phyloP scores from a whole-genome alignment of 495 filamentous ascomycete species.

The Lindgomyces ingoldianus region DNA sequence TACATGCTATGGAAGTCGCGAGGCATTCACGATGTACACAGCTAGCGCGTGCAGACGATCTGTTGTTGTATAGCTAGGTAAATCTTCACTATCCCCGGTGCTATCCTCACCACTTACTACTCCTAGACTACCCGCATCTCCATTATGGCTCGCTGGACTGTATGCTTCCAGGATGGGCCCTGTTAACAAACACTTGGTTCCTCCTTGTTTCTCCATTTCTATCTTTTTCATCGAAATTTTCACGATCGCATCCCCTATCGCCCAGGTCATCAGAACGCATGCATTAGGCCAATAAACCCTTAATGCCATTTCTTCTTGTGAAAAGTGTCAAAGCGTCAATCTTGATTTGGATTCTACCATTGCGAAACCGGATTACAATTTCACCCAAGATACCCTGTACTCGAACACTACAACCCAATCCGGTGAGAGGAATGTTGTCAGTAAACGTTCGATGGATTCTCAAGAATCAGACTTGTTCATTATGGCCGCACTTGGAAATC shows the following conservation, averaged over 20 bases:
- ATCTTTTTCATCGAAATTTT: conserved; percentile 40
- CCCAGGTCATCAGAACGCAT: conserved; percentile 17
- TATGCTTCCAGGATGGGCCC: conserved; percentile 60
- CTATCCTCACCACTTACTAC: not conserved
- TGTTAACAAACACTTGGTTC: conserved; percentile 57
- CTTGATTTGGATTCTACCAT: conserved; percentile 38
- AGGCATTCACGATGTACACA: conserved; percentile 63
- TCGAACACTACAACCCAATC: conserved; percentile 4
- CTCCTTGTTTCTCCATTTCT: conserved; percentile 56
- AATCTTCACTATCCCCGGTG: conserved; percentile 15
- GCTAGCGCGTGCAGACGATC: conserved; percentile 68
- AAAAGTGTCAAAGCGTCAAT: conserved; percentile 42
- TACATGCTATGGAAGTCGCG: conserved; percentile 51
- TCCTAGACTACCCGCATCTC: conserved; percentile 61
- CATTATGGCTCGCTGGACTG: conserved; percentile 64
- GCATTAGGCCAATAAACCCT: conserved; percentile 40
- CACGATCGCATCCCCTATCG: conserved; percentile 17
- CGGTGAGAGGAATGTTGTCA: conserved; percentile 5
- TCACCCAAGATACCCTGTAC: conserved; percentile 27
- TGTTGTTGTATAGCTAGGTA: conserved; percentile 59
- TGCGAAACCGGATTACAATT: conserved; percentile 36
- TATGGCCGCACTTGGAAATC: conserved; percentile 62
- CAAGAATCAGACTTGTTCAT: conserved; percentile 51
- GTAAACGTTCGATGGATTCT: conserved; percentile 6
- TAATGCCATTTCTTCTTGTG: conserved; percentile 48